Base-by-base conservation (phyloP, 208 protist species). In the Zelonia costaricensis region DNA sequence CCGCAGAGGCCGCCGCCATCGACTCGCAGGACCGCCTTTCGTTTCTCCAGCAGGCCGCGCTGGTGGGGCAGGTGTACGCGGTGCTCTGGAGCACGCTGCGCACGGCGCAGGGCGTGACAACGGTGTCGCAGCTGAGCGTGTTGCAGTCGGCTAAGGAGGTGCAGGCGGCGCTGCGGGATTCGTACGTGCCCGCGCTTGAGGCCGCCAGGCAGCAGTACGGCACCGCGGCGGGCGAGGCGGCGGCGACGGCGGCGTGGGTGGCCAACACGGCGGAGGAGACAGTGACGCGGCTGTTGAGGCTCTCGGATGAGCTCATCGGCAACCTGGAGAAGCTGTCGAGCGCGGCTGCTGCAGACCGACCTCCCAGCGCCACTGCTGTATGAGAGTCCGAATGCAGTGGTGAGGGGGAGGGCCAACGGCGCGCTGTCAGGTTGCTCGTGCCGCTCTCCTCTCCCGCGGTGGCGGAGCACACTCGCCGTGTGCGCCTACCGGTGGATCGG, bases 31-130 rank as follows among this genome's bases (percentile, higher is more conserved):
- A 79, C 40, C 70, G 70, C 1, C 72, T 82, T 4, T 38, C 68
- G 7, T 72, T 89, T 23, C 44, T 86, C 10, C 86, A 92, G 53
- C 78, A 92, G 49, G 67, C 69, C 23, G 78, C 73, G 15, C 33
- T 92, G 46, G 55, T 76, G 6, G 82, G 76, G 22, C 82, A 88
- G 68, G 54, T 87, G 39, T 92, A 87, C 60, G 77, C 77, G 10
- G 82, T 80, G 52, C 73, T 92, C 25, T 89, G 77, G 79, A 70
- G 79, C 40, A 69, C 83, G 56, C 55, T 92, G 36, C 75, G 76
- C 36, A 76, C 76, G n/a, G 45, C 62, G 4, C 62, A 80, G 7
- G 84, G 84, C 12, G 78, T 74, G 20, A 22, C 53, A 40, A 63
- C 60, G 28, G 69, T 78, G 62, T 46, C 30, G 55, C 78, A 88